These are phyloP conservation scores for Ceratocystis albifundus DNA, from an alignment of 2,329 filamentous ascomycete genomes.

Conservation along the genomic window DNA sequence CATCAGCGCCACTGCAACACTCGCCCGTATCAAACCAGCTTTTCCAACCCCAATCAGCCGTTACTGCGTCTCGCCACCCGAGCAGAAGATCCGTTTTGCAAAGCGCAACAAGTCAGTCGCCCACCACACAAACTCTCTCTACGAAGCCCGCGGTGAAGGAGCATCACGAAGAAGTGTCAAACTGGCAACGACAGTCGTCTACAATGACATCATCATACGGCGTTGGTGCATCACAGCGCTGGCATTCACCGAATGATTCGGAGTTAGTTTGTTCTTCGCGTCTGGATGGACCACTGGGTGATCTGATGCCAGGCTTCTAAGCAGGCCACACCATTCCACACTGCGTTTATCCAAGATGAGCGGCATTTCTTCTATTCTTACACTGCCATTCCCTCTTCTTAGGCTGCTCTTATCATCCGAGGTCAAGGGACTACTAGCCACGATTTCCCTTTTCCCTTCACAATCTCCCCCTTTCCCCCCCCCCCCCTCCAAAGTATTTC, in stretches of 20 bases:
- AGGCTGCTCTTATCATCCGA: too few species aligned
- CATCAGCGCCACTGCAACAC: not conserved
- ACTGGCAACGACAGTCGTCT: not conserved
- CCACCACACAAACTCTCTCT: not conserved
- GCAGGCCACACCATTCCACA: not conserved
- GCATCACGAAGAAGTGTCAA: not conserved
- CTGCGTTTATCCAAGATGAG: too few species aligned
- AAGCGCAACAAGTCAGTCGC: not conserved
- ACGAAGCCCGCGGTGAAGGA: not conserved
- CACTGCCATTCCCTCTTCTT: too few species aligned
- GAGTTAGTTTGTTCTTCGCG: constrained; percentile 13
- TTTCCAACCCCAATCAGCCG: not conserved
- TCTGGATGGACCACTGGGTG: constrained; percentile 20
- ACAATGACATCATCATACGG: constrained; percentile 6
- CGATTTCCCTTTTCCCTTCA: not conserved
- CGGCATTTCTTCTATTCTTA: too few species aligned
- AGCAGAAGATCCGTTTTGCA: not conserved
- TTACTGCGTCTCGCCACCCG: not conserved
- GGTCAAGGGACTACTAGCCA: too few species aligned
- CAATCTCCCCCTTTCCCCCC: not conserved
- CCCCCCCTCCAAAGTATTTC: not conserved
- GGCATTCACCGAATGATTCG: constrained; percentile 1
- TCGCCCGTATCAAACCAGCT: not conserved
- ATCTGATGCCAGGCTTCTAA: constrained; percentile 21
- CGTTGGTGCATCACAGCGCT: constrained; percentile 2